These are phyloP conservation scores for Ophiosphaerella narmari DNA, from an alignment of 2,329 filamentous ascomycete species.

Conservation along the genomic window DNA sequence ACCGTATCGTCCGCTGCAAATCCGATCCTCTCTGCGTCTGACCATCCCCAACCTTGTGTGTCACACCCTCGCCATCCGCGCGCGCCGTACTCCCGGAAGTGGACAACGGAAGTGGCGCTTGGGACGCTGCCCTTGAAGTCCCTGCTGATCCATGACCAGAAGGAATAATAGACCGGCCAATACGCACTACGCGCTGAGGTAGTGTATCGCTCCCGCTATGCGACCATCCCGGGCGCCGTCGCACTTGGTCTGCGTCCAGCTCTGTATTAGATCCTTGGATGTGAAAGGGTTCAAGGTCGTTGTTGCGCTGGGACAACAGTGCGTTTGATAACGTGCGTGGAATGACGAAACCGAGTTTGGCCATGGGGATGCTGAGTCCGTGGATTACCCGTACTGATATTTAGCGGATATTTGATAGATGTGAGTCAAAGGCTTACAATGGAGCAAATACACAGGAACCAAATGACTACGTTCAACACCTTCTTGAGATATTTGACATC, in stretches of 20 bases:
- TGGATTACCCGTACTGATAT: constrained; percentile 67
- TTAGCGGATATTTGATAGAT: neutral
- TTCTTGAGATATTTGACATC: constrained; percentile 72
- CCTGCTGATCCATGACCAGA: constrained; percentile 17
- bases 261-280: constrained; percentile 19
- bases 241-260: constrained; percentile 29
- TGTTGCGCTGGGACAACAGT: constrained; percentile 25
- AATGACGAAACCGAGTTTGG: constrained; percentile 66
- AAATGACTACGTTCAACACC: constrained; percentile 73
- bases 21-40: constrained; percentile 4
- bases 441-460: constrained; percentile 84
- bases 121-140: constrained; percentile 10
- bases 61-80: constrained; percentile 4
- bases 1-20: constrained; percentile 32
- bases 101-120: constrained; percentile 10
- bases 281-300: constrained; percentile 37
- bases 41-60: neutral
- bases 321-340: constrained; percentile 66
- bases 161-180: constrained; percentile 42
- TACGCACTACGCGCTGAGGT: constrained; percentile 37
- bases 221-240: constrained; percentile 28
- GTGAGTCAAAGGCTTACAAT: constrained; percentile 62
- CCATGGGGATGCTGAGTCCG: constrained; percentile 78
- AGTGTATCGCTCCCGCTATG: constrained; percentile 25
- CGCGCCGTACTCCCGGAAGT: constrained; percentile 8